A percentile compares a stretch with the other conserved stretches of the same genome.
These are phyloP conservation scores for Jaltomata sinuosa DNA, from an alignment of 257 asterid species.

Conservation along the genomic window DNA sequence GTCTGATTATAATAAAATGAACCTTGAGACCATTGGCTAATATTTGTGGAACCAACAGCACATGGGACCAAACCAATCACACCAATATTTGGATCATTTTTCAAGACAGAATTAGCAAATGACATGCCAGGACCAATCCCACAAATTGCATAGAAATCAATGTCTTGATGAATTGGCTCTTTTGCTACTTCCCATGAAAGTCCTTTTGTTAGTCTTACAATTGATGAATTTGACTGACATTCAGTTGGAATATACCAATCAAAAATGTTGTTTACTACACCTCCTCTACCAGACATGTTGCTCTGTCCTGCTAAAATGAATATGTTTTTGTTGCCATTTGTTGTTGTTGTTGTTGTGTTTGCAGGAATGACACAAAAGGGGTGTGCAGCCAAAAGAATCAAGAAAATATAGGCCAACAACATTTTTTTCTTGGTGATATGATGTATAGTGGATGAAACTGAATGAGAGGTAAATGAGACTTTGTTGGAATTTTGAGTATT, in stretches of 20 bases:
- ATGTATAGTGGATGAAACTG: neutral
- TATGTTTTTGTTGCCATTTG: neutral
- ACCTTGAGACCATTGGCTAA: neutral
- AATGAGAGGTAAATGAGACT: neutral
- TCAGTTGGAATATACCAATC: neutral
- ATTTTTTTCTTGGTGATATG: neutral
- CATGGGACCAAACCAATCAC: conserved; percentile 2
- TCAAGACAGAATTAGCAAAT: neutral
- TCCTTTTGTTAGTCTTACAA: neutral
- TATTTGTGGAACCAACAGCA: conserved; percentile 4
- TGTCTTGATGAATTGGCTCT: conserved; percentile 4
- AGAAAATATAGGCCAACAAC: neutral
- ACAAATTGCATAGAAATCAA: neutral
- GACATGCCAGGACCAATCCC: conserved; percentile 7
- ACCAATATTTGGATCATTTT: neutral
- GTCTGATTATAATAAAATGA: neutral
- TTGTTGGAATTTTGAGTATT: neutral
- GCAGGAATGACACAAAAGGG: neutral
- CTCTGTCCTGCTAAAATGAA: conserved; percentile 3
- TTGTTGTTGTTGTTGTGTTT: neutral
- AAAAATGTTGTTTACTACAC: neutral
- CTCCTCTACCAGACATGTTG: conserved; percentile 10
- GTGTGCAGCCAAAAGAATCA: neutral
- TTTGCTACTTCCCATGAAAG: neutral
- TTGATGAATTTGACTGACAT: neutral